These are phyloP conservation scores for Fusarium newnesense DNA, from an alignment of 2,329 filamentous ascomycete species.

Conservation along the genomic window DNA sequence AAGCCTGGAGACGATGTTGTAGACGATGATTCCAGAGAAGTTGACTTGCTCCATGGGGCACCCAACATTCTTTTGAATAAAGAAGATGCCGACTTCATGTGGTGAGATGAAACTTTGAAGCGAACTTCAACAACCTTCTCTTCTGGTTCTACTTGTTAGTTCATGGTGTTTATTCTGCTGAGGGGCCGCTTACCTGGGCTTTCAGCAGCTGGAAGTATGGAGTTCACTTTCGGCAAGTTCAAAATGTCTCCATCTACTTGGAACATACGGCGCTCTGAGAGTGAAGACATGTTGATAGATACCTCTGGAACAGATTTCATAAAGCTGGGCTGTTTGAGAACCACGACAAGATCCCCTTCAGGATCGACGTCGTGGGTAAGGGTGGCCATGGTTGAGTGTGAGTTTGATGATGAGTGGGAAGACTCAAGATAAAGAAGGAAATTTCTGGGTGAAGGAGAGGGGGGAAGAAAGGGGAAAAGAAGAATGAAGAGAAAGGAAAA, in stretches of 20 bases:
- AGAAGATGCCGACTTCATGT: not conserved
- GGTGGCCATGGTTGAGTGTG: not conserved
- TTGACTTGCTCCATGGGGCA: not conserved
- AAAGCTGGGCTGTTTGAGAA: not conserved
- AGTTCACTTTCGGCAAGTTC: not conserved
- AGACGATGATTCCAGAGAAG: not conserved
- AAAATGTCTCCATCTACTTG: too few relatives aligned
- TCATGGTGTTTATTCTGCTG: not conserved
- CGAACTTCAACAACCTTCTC: not conserved
- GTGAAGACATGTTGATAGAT: too few relatives aligned
- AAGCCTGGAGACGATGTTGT: fast-evolving
- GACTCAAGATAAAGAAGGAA: not conserved
- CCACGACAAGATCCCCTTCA: not conserved
- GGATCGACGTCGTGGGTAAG: not conserved
- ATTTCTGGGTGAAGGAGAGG: not conserved
- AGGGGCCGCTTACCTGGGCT: not conserved
- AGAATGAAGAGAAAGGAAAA: not conserved
- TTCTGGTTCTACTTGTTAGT: not conserved
- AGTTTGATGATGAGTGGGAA: not conserved
- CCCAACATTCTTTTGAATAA: not conserved
- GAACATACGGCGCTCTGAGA: too few relatives aligned
- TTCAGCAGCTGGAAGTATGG: not conserved
- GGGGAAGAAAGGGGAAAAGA: too few relatives aligned
- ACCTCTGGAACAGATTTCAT: fast-evolving
- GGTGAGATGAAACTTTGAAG: not conserved